phyloP scores from a whole-genome alignment of 805 yeast species.

The Ogataea pini region DNA sequence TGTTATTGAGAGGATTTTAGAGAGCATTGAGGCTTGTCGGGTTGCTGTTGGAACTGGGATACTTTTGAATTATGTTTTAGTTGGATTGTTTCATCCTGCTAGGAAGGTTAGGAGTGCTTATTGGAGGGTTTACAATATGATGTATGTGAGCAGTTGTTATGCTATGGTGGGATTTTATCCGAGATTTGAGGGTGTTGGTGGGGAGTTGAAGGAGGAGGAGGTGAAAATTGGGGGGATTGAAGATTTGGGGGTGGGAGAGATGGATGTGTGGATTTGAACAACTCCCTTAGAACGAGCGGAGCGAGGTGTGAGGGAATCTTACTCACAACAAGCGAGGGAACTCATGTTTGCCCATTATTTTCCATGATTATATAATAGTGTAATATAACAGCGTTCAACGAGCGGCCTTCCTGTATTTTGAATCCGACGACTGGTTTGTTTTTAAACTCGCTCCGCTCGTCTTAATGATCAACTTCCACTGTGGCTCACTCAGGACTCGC shows the following conservation, averaged over 20 bases:
- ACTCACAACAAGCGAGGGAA: too few relatives aligned
- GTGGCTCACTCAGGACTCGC: too few relatives aligned
- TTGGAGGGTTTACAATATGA: conserved; percentile 79
- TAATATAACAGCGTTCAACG: too few relatives aligned
- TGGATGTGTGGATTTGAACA: conserved; percentile 33
- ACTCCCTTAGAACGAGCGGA: conserved; percentile 1
- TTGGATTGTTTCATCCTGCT: conserved; percentile 94
- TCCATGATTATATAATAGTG: too few relatives aligned
- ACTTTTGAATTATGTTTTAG: conserved; percentile 74
- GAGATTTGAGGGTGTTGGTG: conserved; percentile 38
- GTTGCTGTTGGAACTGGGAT: conserved; percentile 75
- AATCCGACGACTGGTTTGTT: too few relatives aligned
- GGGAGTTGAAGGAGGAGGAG: conserved; percentile 17
- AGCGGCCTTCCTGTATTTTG: too few relatives aligned
- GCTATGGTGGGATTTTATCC: conserved; percentile 86
- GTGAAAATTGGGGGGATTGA: conserved; percentile 13
- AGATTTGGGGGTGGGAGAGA: conserved; percentile 33
- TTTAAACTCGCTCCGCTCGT: too few relatives aligned
- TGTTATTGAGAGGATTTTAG: conserved; percentile 79
- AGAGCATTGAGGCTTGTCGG: conserved; percentile 73
- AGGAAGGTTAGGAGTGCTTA: conserved; percentile 78
- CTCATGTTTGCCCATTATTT: too few relatives aligned
- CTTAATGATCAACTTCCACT: too few relatives aligned
- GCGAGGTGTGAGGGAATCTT: background rate
- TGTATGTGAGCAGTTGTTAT: conserved; percentile 74